Percentiles rank a stretch among this genome's conserved stretches.
phyloP scores from a whole-genome alignment of 2,329 filamentous ascomycete species.

The Clarireedia hainanense region DNA sequence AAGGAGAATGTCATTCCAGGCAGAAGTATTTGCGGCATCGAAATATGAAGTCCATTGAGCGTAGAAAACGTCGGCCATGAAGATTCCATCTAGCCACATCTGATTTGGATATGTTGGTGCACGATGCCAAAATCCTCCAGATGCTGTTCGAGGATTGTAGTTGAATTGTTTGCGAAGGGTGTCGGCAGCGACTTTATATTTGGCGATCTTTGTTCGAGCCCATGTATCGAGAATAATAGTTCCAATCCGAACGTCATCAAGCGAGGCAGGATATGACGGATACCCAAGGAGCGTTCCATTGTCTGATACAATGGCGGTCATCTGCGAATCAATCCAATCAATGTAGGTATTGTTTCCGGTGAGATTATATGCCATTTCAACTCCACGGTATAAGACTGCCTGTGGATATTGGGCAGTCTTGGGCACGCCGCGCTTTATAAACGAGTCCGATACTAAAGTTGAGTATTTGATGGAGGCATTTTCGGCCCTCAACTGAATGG shows the following conservation, averaged over 20 bases:
- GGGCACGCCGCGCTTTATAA: not conserved
- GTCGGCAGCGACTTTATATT: conserved; percentile 42
- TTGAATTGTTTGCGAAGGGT: conserved; percentile 39
- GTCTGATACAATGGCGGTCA: conserved; percentile 39
- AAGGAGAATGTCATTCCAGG: conserved; percentile 25
- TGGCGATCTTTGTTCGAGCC: conserved; percentile 33
- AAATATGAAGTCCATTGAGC: conserved; percentile 18
- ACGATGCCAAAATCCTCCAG: conserved; percentile 42
- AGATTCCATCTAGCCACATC: conserved; percentile 49
- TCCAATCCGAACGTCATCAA: conserved; percentile 46
- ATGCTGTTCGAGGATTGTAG: conserved; percentile 40
- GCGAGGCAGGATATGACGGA: conserved; percentile 39
- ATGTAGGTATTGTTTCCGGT: conserved; percentile 37
- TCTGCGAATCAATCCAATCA: conserved; percentile 37
- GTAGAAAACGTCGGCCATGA: conserved; percentile 35
- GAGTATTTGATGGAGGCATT: not conserved
- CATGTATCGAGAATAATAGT: conserved; percentile 6
- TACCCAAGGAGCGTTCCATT: conserved; percentile 41
- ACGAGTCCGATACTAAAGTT: conserved; percentile 4
- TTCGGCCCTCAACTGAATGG: not conserved
- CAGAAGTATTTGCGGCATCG: conserved; percentile 21
- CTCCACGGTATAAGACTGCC: conserved; percentile 6
- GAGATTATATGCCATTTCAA: conserved; percentile 32
- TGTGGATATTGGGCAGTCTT: conserved; percentile 3
- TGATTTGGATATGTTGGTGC: conserved; percentile 38